A percentile compares a stretch with the other conserved stretches of the same genome.
Evolutionary conservation across 2,329 filamentous ascomycete species (phyloP).

Genomic region (Didymella pinodella): DNA sequence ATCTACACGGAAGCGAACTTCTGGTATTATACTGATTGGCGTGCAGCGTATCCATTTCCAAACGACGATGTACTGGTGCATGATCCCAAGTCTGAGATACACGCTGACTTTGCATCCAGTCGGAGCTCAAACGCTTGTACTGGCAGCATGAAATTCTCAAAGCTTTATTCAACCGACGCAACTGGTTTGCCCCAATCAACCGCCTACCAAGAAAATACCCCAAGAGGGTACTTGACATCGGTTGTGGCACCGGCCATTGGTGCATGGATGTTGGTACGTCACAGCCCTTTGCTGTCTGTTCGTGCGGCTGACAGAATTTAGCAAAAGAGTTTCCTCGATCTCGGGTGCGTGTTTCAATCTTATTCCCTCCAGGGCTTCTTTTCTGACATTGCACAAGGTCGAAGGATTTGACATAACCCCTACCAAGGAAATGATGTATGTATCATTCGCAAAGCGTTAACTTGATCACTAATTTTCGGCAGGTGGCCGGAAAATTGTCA

Average conservation of each 20-base stretch:
- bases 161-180: constrained; percentile 45
- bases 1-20: background rate
- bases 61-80: constrained; percentile 49
- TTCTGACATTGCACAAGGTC: constrained; percentile 43
- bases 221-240: constrained; percentile 52
- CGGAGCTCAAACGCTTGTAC: constrained; percentile 50
- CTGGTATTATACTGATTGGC: constrained; percentile 31
- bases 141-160: constrained; percentile 52
- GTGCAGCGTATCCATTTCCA: constrained; percentile 50
- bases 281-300: background rate
- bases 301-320: constrained; percentile 33
- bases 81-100: background rate
- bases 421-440: constrained; percentile 37
- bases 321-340: constrained; percentile 46
- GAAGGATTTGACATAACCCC: constrained; percentile 54
- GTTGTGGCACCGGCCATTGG: constrained; percentile 54
- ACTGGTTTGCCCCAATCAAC: constrained; percentile 50
- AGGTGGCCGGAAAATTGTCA: constrained; percentile 73
- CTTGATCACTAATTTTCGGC: constrained; percentile 2
- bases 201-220: constrained; percentile 44
- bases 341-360: constrained; percentile 34
- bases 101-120: constrained; percentile 38
- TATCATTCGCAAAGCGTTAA: background rate
- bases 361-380: background rate
- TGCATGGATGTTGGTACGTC: constrained; percentile 53